These are phyloP conservation scores for Hebeloma cylindrosporum DNA, from an alignment of 768 basidiomycete species.

Conservation along the genomic window DNA sequence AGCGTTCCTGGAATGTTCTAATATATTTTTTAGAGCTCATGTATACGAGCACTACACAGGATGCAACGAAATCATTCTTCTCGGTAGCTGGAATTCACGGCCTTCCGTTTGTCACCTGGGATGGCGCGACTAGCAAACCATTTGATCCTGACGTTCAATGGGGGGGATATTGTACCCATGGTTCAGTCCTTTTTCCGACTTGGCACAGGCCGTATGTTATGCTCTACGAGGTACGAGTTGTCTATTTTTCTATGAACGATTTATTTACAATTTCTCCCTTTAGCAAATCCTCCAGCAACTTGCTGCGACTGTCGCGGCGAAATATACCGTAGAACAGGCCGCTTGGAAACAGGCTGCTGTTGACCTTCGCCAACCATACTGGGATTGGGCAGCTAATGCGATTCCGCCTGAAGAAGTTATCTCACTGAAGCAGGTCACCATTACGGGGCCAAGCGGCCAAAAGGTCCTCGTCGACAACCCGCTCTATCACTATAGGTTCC, in stretches of 20 bases:
- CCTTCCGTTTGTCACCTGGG: conserved; percentile 45
- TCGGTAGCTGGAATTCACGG: conserved; percentile 54
- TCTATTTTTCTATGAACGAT: not conserved
- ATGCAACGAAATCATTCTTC: conserved; percentile 39
- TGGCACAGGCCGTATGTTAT: conserved; percentile 57
- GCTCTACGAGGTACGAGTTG: conserved; percentile 46
- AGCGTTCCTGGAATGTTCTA: not conserved
- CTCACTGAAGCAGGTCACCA: conserved; percentile 29
- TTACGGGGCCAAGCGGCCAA: conserved; percentile 33
- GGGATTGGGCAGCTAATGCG: conserved; percentile 50
- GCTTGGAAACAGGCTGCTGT: conserved; percentile 35
- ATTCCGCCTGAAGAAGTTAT: conserved; percentile 44
- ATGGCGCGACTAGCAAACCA: conserved; percentile 33
- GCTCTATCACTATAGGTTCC: conserved; percentile 24
- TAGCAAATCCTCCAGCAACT: conserved; percentile 49
- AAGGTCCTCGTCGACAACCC: conserved; percentile 22
- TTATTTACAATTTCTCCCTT: not conserved
- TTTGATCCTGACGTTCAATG: conserved; percentile 26
- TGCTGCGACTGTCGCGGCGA: conserved; percentile 41
- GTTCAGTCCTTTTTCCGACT: conserved; percentile 51
- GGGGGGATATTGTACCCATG: conserved; percentile 59
- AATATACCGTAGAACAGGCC: conserved; percentile 33
- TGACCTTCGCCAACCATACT: conserved; percentile 45
- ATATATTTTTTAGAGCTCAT: conserved; percentile 27
- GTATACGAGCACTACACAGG: conserved; percentile 26